Evolutionary conservation across 2,329 filamentous ascomycete species (phyloP).

Genomic region (Fusarium sp.): DNA sequence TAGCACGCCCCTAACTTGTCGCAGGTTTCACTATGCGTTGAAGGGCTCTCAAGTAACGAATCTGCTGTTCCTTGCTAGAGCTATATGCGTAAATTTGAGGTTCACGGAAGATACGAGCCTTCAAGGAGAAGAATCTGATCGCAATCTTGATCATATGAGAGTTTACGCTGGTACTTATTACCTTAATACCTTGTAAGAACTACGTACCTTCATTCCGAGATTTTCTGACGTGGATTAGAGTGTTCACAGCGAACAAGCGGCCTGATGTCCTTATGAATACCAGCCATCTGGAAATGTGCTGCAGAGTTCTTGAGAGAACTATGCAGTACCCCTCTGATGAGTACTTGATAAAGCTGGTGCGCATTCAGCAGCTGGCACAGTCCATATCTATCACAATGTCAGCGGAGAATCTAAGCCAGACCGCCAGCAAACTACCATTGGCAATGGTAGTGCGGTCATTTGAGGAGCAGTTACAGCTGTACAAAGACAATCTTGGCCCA

Average conservation of each 20-base stretch:
- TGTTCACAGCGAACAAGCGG: slow-evolving; percentile 58
- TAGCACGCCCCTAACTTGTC: slow-evolving; percentile 16
- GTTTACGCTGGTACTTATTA: slow-evolving; percentile 62
- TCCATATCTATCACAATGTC: slow-evolving; percentile 54
- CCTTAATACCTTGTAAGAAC: slow-evolving; percentile 56
- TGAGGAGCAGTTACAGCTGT: slow-evolving; percentile 54
- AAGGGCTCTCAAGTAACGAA: slow-evolving; percentile 61
- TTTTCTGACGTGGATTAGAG: slow-evolving; percentile 37
- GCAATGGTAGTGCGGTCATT: slow-evolving; percentile 54
- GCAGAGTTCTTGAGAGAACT: slow-evolving; percentile 52
- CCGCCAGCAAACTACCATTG: slow-evolving; percentile 51
- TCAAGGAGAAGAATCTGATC: slow-evolving; percentile 32
- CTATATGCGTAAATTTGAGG: slow-evolving; percentile 55
- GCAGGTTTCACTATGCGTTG: slow-evolving; percentile 58
- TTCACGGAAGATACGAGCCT: slow-evolving; percentile 41
- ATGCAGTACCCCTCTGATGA: slow-evolving; percentile 56
- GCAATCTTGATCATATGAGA: slow-evolving; percentile 55
- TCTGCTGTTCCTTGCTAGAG: slow-evolving; percentile 57
- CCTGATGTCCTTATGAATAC: slow-evolving; percentile 60
- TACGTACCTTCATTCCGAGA: too few relatives aligned
- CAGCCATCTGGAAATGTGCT: slow-evolving; percentile 54
- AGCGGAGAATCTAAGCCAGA: slow-evolving; percentile 42
- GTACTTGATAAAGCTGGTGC: slow-evolving; percentile 56
- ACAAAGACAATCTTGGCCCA: slow-evolving; percentile 49
- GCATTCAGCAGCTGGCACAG: slow-evolving; percentile 59